phyloP scores from a whole-genome alignment of 768 basidiomycete genomes.

The Lactifluus echinatus region DNA sequence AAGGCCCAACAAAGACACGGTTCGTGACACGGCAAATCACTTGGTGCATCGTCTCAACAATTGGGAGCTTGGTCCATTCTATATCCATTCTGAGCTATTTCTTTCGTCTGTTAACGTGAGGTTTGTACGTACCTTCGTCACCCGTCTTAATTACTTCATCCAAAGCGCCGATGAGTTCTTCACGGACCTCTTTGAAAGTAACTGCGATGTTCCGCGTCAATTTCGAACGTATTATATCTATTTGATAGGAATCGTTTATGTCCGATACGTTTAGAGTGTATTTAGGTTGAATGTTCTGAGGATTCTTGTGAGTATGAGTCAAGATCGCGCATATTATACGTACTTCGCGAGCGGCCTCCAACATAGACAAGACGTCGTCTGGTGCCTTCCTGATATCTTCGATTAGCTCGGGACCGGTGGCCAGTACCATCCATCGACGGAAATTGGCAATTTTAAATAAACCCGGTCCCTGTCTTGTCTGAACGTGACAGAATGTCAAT shows the following conservation, averaged over 20 bases:
- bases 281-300: background rate
- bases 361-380: conserved; percentile 30
- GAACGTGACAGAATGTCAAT: background rate
- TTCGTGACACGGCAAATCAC: background rate
- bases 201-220: conserved; percentile 1
- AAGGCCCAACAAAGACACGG: conserved; percentile 35
- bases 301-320: background rate
- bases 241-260: background rate
- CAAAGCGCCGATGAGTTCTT: background rate
- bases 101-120: background rate
- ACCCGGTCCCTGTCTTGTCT: conserved; percentile 25
- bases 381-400: conserved; percentile 34
- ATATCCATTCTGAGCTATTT: background rate
- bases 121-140: background rate
- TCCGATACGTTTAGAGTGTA: background rate
- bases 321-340: conserved; percentile 28
- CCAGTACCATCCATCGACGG: conserved; percentile 33
- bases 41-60: conserved; percentile 13
- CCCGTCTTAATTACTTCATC: background rate
- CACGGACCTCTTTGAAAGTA: background rate
- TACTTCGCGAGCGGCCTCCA: conserved; percentile 32
- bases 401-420: conserved; percentile 25
- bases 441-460: conserved; percentile 28
- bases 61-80: conserved; percentile 32
- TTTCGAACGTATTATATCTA: background rate